A percentile compares a stretch with the other conserved stretches of the same genome.
Evolutionary conservation across 352 stramenopile genomes (phyloP).

Genomic region (Phytophthora tubulina): DNA sequence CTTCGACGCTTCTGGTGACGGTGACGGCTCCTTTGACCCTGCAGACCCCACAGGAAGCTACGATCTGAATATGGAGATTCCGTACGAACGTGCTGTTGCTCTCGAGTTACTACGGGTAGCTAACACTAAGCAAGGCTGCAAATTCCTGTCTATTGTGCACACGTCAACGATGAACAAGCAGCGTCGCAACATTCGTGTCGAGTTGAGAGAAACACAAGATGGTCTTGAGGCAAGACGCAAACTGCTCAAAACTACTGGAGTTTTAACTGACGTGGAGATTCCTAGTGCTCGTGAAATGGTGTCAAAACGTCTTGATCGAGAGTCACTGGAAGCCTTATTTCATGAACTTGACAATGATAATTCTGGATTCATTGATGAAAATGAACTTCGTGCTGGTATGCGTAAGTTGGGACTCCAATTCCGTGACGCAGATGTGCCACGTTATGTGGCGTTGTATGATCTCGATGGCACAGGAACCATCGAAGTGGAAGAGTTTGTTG

Average conservation of each 20-base stretch:
- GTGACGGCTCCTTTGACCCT: conserved; percentile 75
- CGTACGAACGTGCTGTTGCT: conserved; percentile 78
- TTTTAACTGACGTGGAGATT: conserved; percentile 57
- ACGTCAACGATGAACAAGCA: conserved; percentile 49
- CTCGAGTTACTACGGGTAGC: conserved; percentile 76
- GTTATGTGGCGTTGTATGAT: conserved; percentile 78
- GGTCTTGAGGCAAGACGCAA: conserved; percentile 49
- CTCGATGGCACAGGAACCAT: conserved; percentile 77
- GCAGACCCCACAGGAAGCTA: conserved; percentile 77
- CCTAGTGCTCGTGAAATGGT: conserved; percentile 34
- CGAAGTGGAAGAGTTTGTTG: conserved; percentile 82
- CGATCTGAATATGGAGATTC: conserved; percentile 79
- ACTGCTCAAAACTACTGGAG: conserved; percentile 75
- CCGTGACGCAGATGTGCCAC: conserved; percentile 71
- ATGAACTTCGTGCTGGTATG: conserved; percentile 65
- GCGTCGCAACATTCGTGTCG: conserved; percentile 66
- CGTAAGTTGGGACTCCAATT: conserved; percentile 55
- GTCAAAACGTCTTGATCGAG: conserved; percentile 50
- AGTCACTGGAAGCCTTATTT: conserved; percentile 67
- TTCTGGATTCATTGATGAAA: conserved; percentile 75
- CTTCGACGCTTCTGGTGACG: conserved; percentile 70
- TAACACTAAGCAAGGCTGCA: conserved; percentile 83
- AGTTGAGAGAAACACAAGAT: conserved; percentile 60
- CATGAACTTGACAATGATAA: conserved; percentile 71
- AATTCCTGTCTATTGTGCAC: conserved; percentile 82